Evolutionary conservation across 495 filamentous ascomycete genomes (phyloP), one percentile per base, ranked within the genome.

Genomic region (Lepraria neglecta): DNA sequence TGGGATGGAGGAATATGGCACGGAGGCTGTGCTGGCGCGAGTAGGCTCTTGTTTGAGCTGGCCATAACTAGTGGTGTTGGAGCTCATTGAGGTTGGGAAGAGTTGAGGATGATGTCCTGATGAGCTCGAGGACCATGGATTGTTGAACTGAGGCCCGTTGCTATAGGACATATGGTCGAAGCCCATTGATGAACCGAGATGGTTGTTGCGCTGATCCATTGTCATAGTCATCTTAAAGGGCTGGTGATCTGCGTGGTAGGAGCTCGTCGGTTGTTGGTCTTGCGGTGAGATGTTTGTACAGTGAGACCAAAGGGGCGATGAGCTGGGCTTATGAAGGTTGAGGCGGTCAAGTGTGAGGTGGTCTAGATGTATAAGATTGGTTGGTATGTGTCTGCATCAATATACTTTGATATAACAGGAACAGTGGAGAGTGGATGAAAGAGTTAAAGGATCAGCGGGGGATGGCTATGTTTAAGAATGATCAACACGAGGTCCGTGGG

Each of bases 121-220:
- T 53, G 83, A 76, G 21, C 86, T 81, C 31, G 85, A 79, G 59
- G 78, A 79, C 92, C 92, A 97, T 17, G 92, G 92, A 72, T 97
- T 91, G 70, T 89, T 91, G 78, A 97, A 97, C 70, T 92, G 88
- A 53, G 91, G 90, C n/a, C 59, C 40, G 56, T 77, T 86, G 68
- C 83, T 80, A 76, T 87, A 87, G 65, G 85, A 82, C 69, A 88
- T 78, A 73, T 84, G 84, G 73, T 92, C 88, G 78, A 92, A 95
- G 73, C 83, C 82, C 79, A 92, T 83, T 66, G 82, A 82, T 77
- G 89, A 85, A 75, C 90, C 86, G 54, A 82, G 79, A 78, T 89
- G 90, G 75, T 92, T 87, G 72, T 85, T 82, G 76, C 91, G 88
- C 76, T 94, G 84, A 77, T 92, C 90, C 85, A 95, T 87, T 78